phyloP scores from a whole-genome alignment of 306 rosid genomes.

The Prunus mume region DNA sequence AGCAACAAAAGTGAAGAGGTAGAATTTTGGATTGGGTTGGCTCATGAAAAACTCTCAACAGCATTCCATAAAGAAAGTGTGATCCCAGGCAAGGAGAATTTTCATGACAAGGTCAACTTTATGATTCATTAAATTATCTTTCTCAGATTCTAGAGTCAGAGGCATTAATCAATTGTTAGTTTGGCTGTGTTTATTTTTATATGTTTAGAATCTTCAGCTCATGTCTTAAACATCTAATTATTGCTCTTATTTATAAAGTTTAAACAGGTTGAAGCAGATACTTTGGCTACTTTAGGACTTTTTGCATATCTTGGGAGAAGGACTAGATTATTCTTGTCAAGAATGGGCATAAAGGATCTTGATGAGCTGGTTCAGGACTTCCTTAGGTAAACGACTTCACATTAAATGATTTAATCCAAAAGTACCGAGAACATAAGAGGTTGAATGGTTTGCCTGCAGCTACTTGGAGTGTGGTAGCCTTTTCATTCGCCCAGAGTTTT shows the following conservation, averaged over 20 bases:
- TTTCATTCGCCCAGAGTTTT: conserved; percentile 57
- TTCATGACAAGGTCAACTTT: conserved; percentile 46
- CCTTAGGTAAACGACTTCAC: conserved; percentile 45
- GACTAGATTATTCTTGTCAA: conserved; percentile 64
- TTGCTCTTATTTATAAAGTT: conserved; percentile 19
- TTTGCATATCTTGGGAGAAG: conserved; percentile 69
- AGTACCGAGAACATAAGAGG: conserved; percentile 1
- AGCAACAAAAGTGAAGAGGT: conserved; percentile 56
- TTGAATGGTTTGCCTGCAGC: conserved; percentile 43
- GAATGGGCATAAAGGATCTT: conserved; percentile 59
- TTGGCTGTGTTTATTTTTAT: neutral
- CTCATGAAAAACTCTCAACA: conserved; percentile 48
- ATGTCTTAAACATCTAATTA: conserved; percentile 5
- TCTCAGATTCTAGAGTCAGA: neutral
- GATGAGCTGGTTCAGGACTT: conserved; percentile 64
- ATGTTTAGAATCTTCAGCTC: neutral
- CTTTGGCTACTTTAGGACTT: conserved; percentile 57
- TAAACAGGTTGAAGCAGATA: conserved; percentile 51
- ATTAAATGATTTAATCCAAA: conserved; percentile 10
- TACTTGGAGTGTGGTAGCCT: conserved; percentile 73
- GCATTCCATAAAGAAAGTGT: conserved; percentile 44
- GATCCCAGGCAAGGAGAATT: conserved; percentile 31
- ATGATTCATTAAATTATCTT: conserved; percentile 19
- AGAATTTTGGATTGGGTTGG: conserved; percentile 73
- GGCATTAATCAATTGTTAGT: conserved; percentile 3